phyloP scores from a whole-genome alignment of 2,329 filamentous ascomycete genomes.

The Daldinia sp. region DNA sequence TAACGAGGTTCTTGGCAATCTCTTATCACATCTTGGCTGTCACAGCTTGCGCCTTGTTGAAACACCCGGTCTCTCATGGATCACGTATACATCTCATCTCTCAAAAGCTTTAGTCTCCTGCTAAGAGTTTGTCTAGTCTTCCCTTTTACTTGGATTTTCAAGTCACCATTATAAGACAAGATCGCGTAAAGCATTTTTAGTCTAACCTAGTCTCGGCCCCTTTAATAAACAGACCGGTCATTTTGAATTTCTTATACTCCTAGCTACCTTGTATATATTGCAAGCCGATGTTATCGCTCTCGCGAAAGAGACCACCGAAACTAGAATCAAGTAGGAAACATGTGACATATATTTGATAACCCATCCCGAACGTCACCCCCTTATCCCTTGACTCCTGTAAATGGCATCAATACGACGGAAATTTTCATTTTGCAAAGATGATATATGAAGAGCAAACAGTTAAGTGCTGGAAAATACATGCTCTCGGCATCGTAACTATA shows the following conservation, averaged over 20 bases:
- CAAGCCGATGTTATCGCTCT: constrained; percentile 14
- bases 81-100: constrained; percentile 1
- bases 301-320: background rate
- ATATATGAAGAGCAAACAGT: background rate
- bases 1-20: constrained; percentile 27
- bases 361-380: constrained; percentile 15
- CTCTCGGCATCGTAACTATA: background rate
- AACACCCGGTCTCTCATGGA: constrained; percentile 16
- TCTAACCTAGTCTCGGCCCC: constrained; percentile 25
- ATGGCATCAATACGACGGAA: constrained; percentile 34
- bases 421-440: constrained; percentile 12
- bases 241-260: constrained; percentile 38
- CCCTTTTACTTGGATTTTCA: too few relatives aligned
- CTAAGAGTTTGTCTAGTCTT: too few relatives aligned
- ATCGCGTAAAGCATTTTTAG: too few relatives aligned
- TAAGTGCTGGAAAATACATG: background rate
- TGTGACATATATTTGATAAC: constrained; percentile 17
- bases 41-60: constrained; percentile 23
- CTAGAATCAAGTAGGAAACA: constrained; percentile 4
- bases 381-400: constrained; percentile 22
- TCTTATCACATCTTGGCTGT: constrained; percentile 28
- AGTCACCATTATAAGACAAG: too few relatives aligned
- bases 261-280: constrained; percentile 29
- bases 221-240: constrained; percentile 29
- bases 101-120: too few relatives aligned